Base-by-base conservation (phyloP, 1,139 yeast species). In the Ogataea hybrid region DNA sequence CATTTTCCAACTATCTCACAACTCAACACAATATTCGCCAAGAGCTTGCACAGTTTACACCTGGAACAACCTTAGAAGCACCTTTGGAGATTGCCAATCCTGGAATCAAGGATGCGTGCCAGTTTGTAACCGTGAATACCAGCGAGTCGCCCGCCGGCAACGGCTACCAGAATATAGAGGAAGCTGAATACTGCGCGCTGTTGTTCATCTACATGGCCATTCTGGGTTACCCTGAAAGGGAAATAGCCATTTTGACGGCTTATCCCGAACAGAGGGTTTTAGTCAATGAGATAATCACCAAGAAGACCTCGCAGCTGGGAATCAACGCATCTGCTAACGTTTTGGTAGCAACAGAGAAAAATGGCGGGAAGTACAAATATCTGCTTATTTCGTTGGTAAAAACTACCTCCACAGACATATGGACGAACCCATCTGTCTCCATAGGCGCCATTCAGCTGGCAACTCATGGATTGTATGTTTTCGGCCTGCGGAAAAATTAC, bases 171-270 rank as follows among this genome's bases (percentile, higher is more conserved):
- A 73, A 72, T 45, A 51, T 74, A 9, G 73, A 67, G 8, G 85
- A 80, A 51, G 85, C 84, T 1, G 81, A 77, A 49, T 75, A 64
- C 48, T 65, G 73, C 11, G 75, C 75, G 8, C 61, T 64, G 0
- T 50, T 79, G 8, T 78, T 65, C 53, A 69, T 68, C 56, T 77
- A 75, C 50, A 62, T 80, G 73, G 54, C 73, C 18, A 51, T 67
- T 3, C 47, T 70, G 15, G 79, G 77, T 0, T 76, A 77, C 50
- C 69, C 79, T 0, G 41, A 53, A 1, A 50, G 55, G 1, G 53
- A 54, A 14, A 69, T 81, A 16, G 63, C 68, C 9, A 68, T 81
- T 10, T 53, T 73, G 36, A 67, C 75, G 2, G 61, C 68, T 9
- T 69, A 68, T 23, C 58, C 60, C 15, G 67, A 70, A 6, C 86